These are phyloP conservation scores for Thuidium tamariscinum DNA, from an alignment of 225 moss, liverwort and hornwort genomes.

Conservation along the genomic window DNA sequence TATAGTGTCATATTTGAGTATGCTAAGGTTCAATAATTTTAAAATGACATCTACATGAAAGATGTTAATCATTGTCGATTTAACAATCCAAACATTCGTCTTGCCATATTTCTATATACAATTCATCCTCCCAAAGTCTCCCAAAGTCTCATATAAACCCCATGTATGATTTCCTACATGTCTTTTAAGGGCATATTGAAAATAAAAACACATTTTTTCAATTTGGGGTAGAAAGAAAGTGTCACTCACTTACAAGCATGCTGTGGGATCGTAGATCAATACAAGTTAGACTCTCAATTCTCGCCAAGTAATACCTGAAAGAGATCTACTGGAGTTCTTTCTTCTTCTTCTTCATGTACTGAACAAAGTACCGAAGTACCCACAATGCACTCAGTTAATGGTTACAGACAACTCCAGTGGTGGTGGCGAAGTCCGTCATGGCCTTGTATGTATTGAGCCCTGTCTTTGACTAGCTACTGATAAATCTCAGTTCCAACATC, in stretches of 20 bases:
- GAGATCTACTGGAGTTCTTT: background rate
- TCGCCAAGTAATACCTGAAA: background rate
- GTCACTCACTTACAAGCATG: background rate
- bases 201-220: background rate
- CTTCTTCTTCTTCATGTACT: background rate
- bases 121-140: background rate
- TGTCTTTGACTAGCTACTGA: too few species aligned
- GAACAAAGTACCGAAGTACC: too few species aligned
- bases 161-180: background rate
- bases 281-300: background rate
- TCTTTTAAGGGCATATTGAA: background rate
- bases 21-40: background rate
- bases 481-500: background rate
- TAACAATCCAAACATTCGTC: background rate
- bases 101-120: background rate
- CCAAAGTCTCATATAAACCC: fast-evolving
- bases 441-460: background rate
- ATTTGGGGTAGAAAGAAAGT: background rate
- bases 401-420: background rate
- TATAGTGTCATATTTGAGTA: background rate
- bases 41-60: background rate
- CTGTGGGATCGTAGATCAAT: too few species aligned
- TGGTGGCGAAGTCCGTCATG: background rate
- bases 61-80: background rate
- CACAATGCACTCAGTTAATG: background rate